Evolutionary conservation across 2,329 filamentous ascomycete genomes (phyloP).

Genomic region (Dactylellina cionopaga): DNA sequence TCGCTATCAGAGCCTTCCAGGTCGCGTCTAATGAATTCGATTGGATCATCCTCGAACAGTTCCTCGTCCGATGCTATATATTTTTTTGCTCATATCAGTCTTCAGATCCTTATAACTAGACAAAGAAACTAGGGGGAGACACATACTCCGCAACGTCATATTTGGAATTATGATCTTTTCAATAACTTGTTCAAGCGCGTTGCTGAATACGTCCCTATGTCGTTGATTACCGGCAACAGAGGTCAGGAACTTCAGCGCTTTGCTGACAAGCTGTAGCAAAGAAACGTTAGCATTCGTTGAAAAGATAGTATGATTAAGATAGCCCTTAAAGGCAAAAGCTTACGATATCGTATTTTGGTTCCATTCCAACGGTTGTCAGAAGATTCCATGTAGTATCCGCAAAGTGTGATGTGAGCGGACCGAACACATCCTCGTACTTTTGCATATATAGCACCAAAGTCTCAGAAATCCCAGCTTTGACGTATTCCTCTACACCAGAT

Average conservation of each 20-base stretch:
- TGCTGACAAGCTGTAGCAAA: conserved; percentile 76
- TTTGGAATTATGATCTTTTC: conserved; percentile 97
- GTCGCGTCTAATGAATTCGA: conserved; percentile 95
- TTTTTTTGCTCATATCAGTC: background rate
- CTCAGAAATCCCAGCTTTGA: conserved; percentile 94
- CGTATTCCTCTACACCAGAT: conserved; percentile 81
- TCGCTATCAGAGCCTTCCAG: conserved; percentile 96
- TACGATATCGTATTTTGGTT: conserved; percentile 87
- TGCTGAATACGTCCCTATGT: conserved; percentile 87
- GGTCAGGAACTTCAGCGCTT: conserved; percentile 91
- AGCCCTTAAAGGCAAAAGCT: too few species aligned
- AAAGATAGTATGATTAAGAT: background rate
- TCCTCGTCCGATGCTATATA: conserved; percentile 89
- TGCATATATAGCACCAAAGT: conserved; percentile 87
- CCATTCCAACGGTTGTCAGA: conserved; percentile 82
- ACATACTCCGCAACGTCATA: conserved; percentile 73
- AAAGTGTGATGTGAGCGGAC: conserved; percentile 80
- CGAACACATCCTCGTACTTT: conserved; percentile 96
- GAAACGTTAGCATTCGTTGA: background rate
- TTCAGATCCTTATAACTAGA: background rate
- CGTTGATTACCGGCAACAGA: conserved; percentile 80
- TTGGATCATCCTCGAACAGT: conserved; percentile 97
- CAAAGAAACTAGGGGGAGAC: background rate
- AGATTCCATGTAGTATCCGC: conserved; percentile 91
- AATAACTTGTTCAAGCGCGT: conserved; percentile 84